These are phyloP conservation scores for Mollisia scopiformis DNA, from an alignment of 2,329 filamentous ascomycete species.

Conservation along the genomic window DNA sequence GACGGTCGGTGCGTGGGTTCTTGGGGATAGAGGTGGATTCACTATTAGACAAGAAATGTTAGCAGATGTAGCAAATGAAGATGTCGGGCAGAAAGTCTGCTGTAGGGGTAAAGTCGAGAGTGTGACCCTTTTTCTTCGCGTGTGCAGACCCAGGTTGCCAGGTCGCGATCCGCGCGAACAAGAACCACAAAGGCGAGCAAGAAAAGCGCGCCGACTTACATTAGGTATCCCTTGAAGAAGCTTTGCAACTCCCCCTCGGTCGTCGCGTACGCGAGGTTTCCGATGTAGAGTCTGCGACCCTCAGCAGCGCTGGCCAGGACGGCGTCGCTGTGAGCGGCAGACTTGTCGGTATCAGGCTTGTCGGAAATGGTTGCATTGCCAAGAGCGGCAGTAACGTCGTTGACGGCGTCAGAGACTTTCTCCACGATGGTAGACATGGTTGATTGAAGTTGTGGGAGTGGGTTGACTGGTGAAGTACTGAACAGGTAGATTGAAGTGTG, in stretches of 20 bases:
- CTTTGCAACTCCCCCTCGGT: slow-evolving; percentile 99
- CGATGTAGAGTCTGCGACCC: slow-evolving; percentile 99
- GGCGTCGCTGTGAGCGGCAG: slow-evolving; percentile 75
- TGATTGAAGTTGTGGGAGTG: too few species aligned
- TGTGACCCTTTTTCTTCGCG: neutral
- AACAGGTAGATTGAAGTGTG: slow-evolving; percentile 46
- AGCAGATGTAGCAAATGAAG: slow-evolving; percentile 32
- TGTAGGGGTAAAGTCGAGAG: neutral
- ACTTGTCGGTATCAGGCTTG: slow-evolving; percentile 34
- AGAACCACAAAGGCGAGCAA: neutral
- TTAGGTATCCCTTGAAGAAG: slow-evolving; percentile 99
- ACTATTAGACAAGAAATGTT: slow-evolving; percentile 53
- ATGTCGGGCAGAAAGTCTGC: neutral
- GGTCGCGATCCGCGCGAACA: neutral
- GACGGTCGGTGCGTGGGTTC: slow-evolving; percentile 98
- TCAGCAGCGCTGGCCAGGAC: slow-evolving; percentile 97
- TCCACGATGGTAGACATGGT: slow-evolving; percentile 83
- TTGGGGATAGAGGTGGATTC: slow-evolving; percentile 99
- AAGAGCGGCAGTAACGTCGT: slow-evolving; percentile 74
- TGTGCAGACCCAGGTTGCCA: slow-evolving; percentile 6
- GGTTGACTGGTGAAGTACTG: too few species aligned
- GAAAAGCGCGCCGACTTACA: slow-evolving; percentile 68
- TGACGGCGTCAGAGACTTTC: slow-evolving; percentile 69
- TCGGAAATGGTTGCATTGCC: slow-evolving; percentile 67
- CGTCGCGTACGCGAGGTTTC: slow-evolving; percentile 99